Evolutionary conservation across 23 red algal species (phyloP).

Genomic region (Rhodosorus marinus): DNA sequence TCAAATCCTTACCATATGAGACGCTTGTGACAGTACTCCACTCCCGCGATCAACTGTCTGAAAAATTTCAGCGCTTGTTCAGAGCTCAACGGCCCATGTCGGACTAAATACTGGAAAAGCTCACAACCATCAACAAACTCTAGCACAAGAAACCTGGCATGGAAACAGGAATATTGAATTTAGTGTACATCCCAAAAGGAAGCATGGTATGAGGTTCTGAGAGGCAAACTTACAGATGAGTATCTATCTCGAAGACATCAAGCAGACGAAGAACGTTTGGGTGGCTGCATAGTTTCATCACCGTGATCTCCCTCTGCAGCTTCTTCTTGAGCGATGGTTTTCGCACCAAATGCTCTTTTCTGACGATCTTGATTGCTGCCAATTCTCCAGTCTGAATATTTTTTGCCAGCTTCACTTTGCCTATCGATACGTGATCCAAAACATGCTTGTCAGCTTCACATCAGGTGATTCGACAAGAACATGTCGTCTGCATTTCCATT

Average conservation of each 20-base stretch:
- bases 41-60: conserved; percentile 84
- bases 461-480: too few species aligned
- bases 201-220: too few species aligned
- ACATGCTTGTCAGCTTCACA: too few species aligned
- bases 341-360: conserved; percentile 45
- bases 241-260: conserved; percentile 91
- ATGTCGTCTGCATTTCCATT: too few species aligned
- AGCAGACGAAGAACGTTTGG: conserved; percentile 70
- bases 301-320: conserved; percentile 86
- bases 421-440: conserved; percentile 32
- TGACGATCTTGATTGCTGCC: conserved; percentile 80
- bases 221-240: too few species aligned
- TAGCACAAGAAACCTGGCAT: conserved; percentile 88
- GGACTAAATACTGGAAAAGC: conserved; percentile 84
- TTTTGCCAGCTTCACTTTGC: conserved; percentile 90
- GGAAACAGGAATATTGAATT: too few species aligned
- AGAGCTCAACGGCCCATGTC: conserved; percentile 48
- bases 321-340: conserved; percentile 52
- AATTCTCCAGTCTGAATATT: conserved; percentile 27
- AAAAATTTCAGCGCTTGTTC: conserved; percentile 82
- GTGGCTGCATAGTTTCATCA: conserved; percentile 70
- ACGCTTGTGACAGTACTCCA: conserved; percentile 90
- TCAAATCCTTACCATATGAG: too few species aligned
- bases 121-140: conserved; percentile 91
- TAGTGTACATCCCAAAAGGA: too few species aligned